Conservation (phyloP, 1,284 basidiomycete genomes). For the Tilletia indica region DNA sequence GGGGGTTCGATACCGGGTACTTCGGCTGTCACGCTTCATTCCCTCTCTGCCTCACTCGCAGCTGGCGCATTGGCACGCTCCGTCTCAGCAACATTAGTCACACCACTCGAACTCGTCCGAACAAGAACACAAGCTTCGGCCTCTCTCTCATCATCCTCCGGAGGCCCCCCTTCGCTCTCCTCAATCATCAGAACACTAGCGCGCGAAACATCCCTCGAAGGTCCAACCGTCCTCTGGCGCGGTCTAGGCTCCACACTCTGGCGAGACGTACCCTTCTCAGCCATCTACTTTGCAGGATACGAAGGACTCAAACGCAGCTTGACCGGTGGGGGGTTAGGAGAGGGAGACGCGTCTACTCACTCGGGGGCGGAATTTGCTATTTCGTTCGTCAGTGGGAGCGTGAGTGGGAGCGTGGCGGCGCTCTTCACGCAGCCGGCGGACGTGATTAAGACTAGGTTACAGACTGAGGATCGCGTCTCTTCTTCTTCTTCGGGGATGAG, state of each 20-base stretch:
- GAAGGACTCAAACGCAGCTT: constrained; percentile 55
- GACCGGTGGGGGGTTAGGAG: constrained; percentile 56
- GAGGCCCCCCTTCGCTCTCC: constrained; percentile 26
- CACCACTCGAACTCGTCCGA: constrained; percentile 87
- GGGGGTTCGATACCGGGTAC: background rate
- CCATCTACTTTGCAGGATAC: constrained; percentile 73
- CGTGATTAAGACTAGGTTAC: constrained; percentile 88
- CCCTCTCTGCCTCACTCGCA: constrained; percentile 69
- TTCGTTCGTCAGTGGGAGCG: constrained; percentile 77
- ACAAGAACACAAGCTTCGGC: constrained; percentile 74
- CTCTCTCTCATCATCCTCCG: background rate
- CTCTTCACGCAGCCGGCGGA: constrained; percentile 92
- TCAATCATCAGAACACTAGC: constrained; percentile 39
- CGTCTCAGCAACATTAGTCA: constrained; percentile 74
- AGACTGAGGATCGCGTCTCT: constrained; percentile 56
- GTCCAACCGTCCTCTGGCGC: constrained; percentile 76
- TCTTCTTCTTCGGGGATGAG: constrained; percentile 32
- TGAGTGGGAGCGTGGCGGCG: constrained; percentile 66
- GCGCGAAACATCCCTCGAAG: constrained; percentile 55
- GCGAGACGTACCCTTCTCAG: constrained; percentile 96
- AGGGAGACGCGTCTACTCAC: constrained; percentile 58
- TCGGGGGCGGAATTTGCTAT: constrained; percentile 67
- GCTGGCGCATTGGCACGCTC: constrained; percentile 82
- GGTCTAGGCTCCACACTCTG: constrained; percentile 88
- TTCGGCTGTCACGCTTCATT: constrained; percentile 33